Conservation (phyloP, 1,284 basidiomycete genomes). For the Boletus mariae region DNA sequence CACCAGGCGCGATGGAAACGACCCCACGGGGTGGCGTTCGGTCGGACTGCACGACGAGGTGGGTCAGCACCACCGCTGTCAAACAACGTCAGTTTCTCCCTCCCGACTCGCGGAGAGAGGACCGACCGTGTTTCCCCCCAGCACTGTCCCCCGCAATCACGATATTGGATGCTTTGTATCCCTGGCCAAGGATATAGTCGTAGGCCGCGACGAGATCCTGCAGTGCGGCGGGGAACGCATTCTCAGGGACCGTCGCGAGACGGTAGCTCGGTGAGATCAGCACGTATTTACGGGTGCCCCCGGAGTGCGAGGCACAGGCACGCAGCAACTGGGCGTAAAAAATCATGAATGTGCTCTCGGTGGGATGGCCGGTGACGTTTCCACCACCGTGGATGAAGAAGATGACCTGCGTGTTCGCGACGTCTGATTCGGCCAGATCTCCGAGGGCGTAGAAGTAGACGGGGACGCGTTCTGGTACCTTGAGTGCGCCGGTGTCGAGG, state of each 20-base stretch:
- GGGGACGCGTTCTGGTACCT: constrained; percentile 18
- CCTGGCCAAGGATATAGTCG: no score
- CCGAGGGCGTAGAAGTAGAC: constrained; percentile 16
- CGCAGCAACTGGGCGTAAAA: constrained; percentile 12
- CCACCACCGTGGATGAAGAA: constrained; percentile 18
- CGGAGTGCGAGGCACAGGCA: background rate
- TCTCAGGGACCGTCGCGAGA: constrained; percentile 23
- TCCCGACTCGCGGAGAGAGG: no score
- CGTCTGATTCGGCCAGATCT: background rate
- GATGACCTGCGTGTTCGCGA: constrained; percentile 10
- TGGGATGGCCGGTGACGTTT: constrained; percentile 11
- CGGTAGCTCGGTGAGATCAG: constrained; percentile 24
- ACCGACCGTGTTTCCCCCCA: no score
- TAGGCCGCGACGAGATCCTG: no score
- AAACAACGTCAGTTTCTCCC: no score
- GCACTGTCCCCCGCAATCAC: no score
- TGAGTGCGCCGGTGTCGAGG: constrained; percentile 10
- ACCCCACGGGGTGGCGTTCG: no score
- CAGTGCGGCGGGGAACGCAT: constrained; percentile 20
- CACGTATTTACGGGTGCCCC: constrained; percentile 1
- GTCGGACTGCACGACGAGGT: no score
- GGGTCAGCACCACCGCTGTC: no score
- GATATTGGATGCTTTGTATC: no score
- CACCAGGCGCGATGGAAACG: no score
- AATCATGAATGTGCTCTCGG: background rate